Conservation (phyloP, 1,284 basidiomycete species). For the Sporisorium scitamineum region DNA sequence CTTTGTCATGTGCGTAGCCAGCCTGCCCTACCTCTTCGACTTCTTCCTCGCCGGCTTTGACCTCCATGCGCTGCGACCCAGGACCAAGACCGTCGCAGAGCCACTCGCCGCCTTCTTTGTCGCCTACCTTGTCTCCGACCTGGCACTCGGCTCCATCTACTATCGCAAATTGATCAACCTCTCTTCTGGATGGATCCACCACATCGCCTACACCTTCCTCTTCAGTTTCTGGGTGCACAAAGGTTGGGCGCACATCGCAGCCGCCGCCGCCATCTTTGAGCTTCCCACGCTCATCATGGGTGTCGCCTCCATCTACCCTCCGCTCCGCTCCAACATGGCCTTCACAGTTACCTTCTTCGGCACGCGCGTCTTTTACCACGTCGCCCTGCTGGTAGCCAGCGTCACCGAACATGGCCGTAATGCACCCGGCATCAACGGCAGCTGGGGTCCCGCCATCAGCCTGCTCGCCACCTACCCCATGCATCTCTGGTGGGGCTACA, state of each 20-base stretch:
- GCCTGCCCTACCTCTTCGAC: conserved; percentile 62
- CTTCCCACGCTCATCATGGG: conserved; percentile 68
- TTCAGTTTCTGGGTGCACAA: conserved; percentile 59
- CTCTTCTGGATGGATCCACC: conserved; percentile 66
- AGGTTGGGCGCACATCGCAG: conserved; percentile 62
- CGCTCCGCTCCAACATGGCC: conserved; percentile 65
- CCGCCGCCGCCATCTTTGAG: conserved; percentile 62
- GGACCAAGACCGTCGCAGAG: conserved; percentile 55
- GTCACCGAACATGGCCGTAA: conserved; percentile 52
- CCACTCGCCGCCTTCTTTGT: conserved; percentile 63
- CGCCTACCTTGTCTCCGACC: conserved; percentile 64
- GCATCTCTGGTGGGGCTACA: conserved; percentile 68
- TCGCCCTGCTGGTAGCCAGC: conserved; percentile 53
- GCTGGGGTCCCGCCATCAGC: conserved; percentile 56
- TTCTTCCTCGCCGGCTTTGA: conserved; percentile 58
- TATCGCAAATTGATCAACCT: conserved; percentile 67
- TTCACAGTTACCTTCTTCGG: conserved; percentile 66
- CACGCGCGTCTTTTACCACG: conserved; percentile 65
- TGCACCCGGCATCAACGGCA: conserved; percentile 52
- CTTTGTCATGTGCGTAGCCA: conserved; percentile 58
- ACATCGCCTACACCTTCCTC: conserved; percentile 62
- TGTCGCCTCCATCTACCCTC: conserved; percentile 59
- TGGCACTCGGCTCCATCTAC: conserved; percentile 62
- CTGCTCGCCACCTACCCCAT: conserved; percentile 62
- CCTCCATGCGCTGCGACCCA: conserved; percentile 48